Conservation (phyloP, 257 asterid genomes). For the Penstemon newberryi region DNA sequence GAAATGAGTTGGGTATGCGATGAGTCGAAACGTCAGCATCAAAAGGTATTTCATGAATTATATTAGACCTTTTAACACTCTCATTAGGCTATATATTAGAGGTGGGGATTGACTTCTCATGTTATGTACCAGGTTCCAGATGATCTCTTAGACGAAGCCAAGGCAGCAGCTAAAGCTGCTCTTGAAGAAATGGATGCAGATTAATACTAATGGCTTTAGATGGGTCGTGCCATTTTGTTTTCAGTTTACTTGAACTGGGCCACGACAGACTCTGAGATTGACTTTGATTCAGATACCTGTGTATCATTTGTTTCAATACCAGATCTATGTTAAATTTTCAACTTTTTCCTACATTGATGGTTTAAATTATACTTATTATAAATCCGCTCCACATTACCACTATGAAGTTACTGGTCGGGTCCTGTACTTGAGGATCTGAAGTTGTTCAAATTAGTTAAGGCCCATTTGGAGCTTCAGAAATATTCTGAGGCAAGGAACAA, state of each 20-base stretch:
- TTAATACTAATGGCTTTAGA: slow-evolving; percentile 26
- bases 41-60: slow-evolving; percentile 60
- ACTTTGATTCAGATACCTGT: slow-evolving; percentile 9
- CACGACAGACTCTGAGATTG: background rate
- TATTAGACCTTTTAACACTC: background rate
- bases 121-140: slow-evolving; percentile 70
- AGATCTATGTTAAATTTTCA: slow-evolving; percentile 17
- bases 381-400: no score
- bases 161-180: slow-evolving; percentile 89
- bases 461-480: no score
- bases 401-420: no score
- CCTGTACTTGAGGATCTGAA: no score
- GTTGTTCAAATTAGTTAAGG: no score
- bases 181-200: slow-evolving; percentile 99
- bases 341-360: slow-evolving; percentile 2
- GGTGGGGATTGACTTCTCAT: slow-evolving; percentile 3
- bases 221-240: background rate
- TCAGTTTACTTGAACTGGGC: slow-evolving; percentile 3
- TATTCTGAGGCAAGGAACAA: no score
- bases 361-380: no score
- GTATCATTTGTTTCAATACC: background rate
- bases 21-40: slow-evolving; percentile 93
- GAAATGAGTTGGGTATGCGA: slow-evolving; percentile 99
- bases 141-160: slow-evolving; percentile 77
- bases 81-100: background rate